These are phyloP conservation scores for Solanum medicagineum DNA, from an alignment of 257 asterid genomes.

Conservation along the genomic window DNA sequence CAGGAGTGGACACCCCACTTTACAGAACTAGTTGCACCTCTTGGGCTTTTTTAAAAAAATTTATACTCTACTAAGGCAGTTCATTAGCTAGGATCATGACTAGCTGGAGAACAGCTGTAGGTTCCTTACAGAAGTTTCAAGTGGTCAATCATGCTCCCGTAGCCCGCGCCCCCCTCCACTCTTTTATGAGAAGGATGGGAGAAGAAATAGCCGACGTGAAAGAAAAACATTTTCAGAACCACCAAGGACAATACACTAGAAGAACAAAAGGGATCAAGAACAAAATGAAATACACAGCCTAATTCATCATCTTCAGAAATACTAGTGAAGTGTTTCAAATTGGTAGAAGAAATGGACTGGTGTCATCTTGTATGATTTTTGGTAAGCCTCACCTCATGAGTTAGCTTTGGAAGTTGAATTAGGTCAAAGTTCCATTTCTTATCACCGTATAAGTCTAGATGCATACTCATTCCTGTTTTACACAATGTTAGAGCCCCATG, in stretches of 20 bases:
- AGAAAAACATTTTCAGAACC: background rate
- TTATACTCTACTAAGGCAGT: background rate
- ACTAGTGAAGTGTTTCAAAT: too few species aligned
- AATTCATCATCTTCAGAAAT: background rate
- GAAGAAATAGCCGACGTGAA: background rate
- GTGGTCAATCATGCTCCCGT: background rate
- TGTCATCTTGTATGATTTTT: too few species aligned
- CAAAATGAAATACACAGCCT: background rate
- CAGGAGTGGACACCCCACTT: background rate
- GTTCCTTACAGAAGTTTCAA: background rate
- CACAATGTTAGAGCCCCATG: too few species aligned
- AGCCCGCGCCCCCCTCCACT: background rate
- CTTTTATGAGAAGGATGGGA: background rate
- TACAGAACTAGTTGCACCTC: background rate
- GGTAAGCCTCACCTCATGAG: too few species aligned
- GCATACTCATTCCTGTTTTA: too few species aligned
- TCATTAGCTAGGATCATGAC: background rate
- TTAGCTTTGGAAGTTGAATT: too few species aligned
- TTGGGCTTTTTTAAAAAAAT: background rate
- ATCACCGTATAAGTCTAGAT: too few species aligned
- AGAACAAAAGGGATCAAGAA: background rate
- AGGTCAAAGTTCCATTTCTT: too few species aligned
- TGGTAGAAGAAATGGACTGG: too few species aligned
- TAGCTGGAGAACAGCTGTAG: background rate
- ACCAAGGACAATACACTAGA: background rate